phyloP scores from a whole-genome alignment of 2,329 filamentous ascomycete species.

The Penicillium sp. region DNA sequence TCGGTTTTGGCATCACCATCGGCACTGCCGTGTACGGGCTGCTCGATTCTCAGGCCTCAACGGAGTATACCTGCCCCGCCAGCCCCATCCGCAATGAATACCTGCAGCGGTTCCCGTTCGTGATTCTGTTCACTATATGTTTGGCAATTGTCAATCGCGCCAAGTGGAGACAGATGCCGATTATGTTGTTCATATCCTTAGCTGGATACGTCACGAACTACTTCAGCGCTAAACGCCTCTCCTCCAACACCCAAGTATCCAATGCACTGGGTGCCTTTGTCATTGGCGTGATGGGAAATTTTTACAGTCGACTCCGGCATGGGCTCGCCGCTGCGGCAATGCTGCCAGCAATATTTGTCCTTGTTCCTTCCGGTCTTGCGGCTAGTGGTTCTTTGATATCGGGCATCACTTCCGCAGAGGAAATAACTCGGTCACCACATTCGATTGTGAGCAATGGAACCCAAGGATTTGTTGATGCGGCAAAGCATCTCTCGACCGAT shows the following conservation, averaged over 20 bases:
- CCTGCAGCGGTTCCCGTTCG: slow-evolving; percentile 66
- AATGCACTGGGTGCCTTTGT: slow-evolving; percentile 75
- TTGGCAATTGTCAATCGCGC: slow-evolving; percentile 78
- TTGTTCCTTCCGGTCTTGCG: slow-evolving; percentile 60
- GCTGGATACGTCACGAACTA: slow-evolving; percentile 74
- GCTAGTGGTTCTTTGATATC: slow-evolving; percentile 57
- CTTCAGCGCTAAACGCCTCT: slow-evolving; percentile 66
- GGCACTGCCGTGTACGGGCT: slow-evolving; percentile 64
- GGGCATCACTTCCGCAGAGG: slow-evolving; percentile 57
- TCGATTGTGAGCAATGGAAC: slow-evolving; percentile 29
- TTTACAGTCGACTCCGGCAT: slow-evolving; percentile 70
- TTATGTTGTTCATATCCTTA: slow-evolving; percentile 72
- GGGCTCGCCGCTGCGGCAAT: slow-evolving; percentile 81
- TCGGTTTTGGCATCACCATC: slow-evolving; percentile 71
- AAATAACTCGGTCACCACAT: slow-evolving; percentile 44
- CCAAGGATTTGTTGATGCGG: slow-evolving; percentile 24
- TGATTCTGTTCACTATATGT: slow-evolving; percentile 69
- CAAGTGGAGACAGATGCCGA: slow-evolving; percentile 73
- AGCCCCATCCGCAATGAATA: slow-evolving; percentile 49
- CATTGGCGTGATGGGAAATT: slow-evolving; percentile 74
- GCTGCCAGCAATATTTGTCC: slow-evolving; percentile 79
- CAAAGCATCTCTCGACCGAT: slow-evolving; percentile 33
- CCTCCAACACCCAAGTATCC: slow-evolving; percentile 69
- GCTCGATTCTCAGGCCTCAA: slow-evolving; percentile 56
- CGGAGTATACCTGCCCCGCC: slow-evolving; percentile 47